phyloP scores from a whole-genome alignment of 1,284 basidiomycete species.

The Fomitopsis pinicola region DNA sequence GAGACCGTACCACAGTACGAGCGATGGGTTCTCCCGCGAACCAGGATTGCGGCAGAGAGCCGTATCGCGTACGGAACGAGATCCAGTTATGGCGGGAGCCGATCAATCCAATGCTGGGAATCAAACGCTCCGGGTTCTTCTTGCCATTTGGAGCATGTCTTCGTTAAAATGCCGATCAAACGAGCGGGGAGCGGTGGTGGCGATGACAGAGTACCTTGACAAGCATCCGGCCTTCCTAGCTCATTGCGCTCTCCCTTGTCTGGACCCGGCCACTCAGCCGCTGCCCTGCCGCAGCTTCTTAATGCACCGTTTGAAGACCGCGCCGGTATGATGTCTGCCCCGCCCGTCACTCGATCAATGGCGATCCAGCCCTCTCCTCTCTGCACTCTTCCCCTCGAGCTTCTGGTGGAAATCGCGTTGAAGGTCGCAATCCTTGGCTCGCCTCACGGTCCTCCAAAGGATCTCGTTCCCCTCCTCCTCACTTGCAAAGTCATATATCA shows the following conservation, averaged over 20 bases:
- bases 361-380: conserved; percentile 15
- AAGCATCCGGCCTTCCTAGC: not conserved
- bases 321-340: not conserved
- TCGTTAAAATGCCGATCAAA: not conserved
- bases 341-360: conserved; percentile 2
- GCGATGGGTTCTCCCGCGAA: not conserved
- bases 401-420: conserved; percentile 55
- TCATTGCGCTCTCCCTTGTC: not conserved
- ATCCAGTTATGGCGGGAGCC: not conserved
- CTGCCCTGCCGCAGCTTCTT: not conserved
- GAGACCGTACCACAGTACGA: not conserved
- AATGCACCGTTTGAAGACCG: not conserved
- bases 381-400: conserved; percentile 51
- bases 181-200: not conserved
- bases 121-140: not conserved
- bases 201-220: not conserved
- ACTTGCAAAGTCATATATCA: conserved; percentile 42
- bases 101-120: not conserved
- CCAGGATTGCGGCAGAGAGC: not conserved
- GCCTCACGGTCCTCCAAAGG: conserved; percentile 36
- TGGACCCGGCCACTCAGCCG: not conserved
- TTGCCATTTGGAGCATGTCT: not conserved
- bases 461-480: conserved; percentile 45
- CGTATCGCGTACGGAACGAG: not conserved
- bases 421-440: conserved; percentile 36